These are phyloP conservation scores for Cladobotryum protrusum DNA, from an alignment of 2,329 filamentous ascomycete genomes.

Conservation along the genomic window DNA sequence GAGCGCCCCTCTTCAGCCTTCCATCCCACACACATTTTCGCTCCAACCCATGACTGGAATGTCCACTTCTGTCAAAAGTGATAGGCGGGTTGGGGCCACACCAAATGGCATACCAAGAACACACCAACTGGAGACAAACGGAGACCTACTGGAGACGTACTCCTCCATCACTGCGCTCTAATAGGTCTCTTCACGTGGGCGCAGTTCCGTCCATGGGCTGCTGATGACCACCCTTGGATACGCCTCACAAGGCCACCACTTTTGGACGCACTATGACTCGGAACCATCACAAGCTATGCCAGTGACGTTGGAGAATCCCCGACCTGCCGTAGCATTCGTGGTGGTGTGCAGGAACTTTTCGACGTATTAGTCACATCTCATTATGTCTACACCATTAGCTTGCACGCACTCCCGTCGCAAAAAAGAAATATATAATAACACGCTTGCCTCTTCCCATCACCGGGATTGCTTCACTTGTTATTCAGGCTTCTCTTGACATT, in stretches of 20 bases:
- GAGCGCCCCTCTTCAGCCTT: neutral
- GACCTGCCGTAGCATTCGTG: neutral
- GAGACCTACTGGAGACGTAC: neutral
- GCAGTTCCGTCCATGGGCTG: constrained; percentile 14
- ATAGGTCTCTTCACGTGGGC: constrained; percentile 20
- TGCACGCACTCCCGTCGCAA: neutral
- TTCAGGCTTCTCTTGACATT: constrained; percentile 1
- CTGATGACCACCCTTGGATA: constrained; percentile 19
- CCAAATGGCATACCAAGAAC: neutral
- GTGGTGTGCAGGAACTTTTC: neutral
- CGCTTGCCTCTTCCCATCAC: neutral
- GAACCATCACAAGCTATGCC: neutral
- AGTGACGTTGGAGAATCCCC: neutral
- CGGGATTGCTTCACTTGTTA: neutral
- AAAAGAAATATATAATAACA: constrained; percentile 2
- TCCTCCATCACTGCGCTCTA: neutral
- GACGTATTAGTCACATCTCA: neutral
- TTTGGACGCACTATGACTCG: constrained; percentile 2
- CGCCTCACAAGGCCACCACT: constrained; percentile 21
- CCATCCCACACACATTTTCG: neutral
- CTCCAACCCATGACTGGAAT: neutral
- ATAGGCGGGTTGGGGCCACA: neutral
- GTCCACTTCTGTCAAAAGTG: neutral
- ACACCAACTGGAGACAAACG: neutral
- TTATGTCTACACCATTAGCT: too few relatives aligned